Percentiles rank a stretch among this genome's conserved stretches.
These are phyloP conservation scores for Westerdykella ornata DNA, from an alignment of 2,329 filamentous ascomycete genomes.

Conservation along the genomic window DNA sequence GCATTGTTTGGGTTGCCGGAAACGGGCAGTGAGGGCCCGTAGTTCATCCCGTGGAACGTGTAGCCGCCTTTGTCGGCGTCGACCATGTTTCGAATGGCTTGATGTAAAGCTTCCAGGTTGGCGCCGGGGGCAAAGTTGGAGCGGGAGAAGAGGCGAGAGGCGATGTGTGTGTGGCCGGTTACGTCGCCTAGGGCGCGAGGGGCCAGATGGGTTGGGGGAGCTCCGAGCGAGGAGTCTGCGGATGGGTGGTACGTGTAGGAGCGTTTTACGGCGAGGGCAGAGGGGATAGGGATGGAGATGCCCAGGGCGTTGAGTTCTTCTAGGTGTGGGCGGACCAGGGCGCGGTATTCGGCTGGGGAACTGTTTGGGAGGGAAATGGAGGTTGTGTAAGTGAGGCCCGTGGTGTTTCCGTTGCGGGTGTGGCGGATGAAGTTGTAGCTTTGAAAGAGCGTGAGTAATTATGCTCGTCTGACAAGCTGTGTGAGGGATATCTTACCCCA, in stretches of 20 bases:
- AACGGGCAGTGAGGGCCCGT: slow-evolving; percentile 10
- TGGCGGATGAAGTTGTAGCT: slow-evolving; percentile 25
- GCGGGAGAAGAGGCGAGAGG: slow-evolving; percentile 22
- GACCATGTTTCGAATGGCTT: slow-evolving; percentile 8
- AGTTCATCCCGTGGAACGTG: slow-evolving; percentile 24
- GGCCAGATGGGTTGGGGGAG: background rate
- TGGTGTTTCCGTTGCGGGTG: slow-evolving; percentile 4
- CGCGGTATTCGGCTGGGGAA: slow-evolving; percentile 8
- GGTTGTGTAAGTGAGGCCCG: slow-evolving; percentile 18
- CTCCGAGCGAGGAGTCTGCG: background rate
- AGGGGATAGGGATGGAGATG: slow-evolving; percentile 12
- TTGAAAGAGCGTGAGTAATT: background rate
- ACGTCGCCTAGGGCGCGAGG: slow-evolving; percentile 13
- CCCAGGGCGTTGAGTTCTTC: slow-evolving; percentile 13
- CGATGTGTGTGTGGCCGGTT: slow-evolving; percentile 19
- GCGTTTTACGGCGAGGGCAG: background rate
- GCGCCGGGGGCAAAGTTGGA: slow-evolving; percentile 11
- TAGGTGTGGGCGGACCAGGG: slow-evolving; percentile 16
- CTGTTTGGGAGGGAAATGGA: slow-evolving; percentile 15
- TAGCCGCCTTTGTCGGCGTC: slow-evolving; percentile 16
- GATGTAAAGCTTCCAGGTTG: slow-evolving; percentile 4
- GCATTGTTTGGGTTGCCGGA: slow-evolving; percentile 15
- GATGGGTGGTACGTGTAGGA: slow-evolving; percentile 3
- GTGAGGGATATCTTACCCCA: slow-evolving; percentile 8
- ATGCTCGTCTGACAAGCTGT: background rate